These are phyloP conservation scores for Hypoxylon sp. DNA, from an alignment of 2,329 filamentous ascomycete species.

Conservation along the genomic window DNA sequence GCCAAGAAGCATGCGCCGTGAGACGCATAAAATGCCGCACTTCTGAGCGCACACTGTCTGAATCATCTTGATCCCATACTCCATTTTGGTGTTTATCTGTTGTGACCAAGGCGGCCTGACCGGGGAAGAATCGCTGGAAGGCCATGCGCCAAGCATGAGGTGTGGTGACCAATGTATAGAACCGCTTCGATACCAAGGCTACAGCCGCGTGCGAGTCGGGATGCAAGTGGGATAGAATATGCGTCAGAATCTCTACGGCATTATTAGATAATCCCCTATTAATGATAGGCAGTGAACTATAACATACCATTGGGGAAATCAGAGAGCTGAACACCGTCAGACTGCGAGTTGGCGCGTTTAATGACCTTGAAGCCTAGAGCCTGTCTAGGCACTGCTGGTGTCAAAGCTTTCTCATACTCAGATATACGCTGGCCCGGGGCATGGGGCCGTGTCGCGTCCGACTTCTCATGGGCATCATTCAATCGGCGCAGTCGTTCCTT, in stretches of 20 bases:
- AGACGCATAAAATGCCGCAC: conserved; percentile 86
- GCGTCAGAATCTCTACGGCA: conserved; percentile 85
- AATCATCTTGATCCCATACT: conserved; percentile 62
- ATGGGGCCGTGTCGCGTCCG: conserved; percentile 50
- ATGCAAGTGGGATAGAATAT: conserved; percentile 90
- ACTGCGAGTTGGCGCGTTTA: conserved; percentile 61
- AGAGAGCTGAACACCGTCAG: conserved; percentile 61
- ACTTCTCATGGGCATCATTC: conserved; percentile 59
- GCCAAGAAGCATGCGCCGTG: conserved; percentile 89
- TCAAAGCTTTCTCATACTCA: conserved; percentile 74
- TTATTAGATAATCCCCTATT: conserved; percentile 47
- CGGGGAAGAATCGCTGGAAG: conserved; percentile 91
- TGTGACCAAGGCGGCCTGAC: conserved; percentile 71
- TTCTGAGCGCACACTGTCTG: conserved; percentile 76
- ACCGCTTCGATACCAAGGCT: conserved; percentile 87
- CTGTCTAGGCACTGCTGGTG: conserved; percentile 63
- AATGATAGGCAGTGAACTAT: conserved; percentile 33
- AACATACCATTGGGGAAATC: conserved; percentile 86
- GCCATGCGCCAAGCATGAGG: conserved; percentile 95
- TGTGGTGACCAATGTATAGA: conserved; percentile 88
- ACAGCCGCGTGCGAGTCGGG: conserved; percentile 86
- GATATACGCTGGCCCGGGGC: conserved; percentile 68
- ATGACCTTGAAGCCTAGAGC: conserved; percentile 70
- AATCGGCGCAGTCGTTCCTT: conserved; percentile 68
- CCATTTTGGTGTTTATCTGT: conserved; percentile 56